Evolutionary conservation across 148 eudicot genomes (phyloP).

Genomic region (Camellia granthamiana): DNA sequence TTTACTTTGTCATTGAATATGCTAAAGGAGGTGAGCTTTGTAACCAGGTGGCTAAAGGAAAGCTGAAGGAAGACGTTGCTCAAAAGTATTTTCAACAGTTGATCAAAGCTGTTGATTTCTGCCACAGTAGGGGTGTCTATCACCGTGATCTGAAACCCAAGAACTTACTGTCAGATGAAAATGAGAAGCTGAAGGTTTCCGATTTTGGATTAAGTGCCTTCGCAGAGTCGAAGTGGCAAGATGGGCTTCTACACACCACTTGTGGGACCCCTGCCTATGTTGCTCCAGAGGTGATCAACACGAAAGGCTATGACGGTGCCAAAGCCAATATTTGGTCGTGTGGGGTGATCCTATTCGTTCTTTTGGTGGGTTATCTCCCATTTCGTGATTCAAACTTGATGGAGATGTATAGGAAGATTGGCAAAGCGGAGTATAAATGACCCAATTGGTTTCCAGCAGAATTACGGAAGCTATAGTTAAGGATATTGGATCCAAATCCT

Average conservation of each 20-base stretch:
- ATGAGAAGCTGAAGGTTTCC: conserved; percentile 62
- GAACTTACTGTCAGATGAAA: conserved; percentile 65
- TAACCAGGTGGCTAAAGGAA: conserved; percentile 61
- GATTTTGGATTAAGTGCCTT: conserved; percentile 85
- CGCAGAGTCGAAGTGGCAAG: conserved; percentile 58
- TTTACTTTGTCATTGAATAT: conserved; percentile 68
- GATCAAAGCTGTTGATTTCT: conserved; percentile 65
- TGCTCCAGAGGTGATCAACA: conserved; percentile 70
- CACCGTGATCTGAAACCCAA: conserved; percentile 90
- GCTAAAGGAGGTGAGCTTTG: conserved; percentile 91
- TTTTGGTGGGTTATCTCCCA: conserved; percentile 83
- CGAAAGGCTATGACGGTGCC: conserved; percentile 80
- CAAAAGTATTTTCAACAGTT: conserved; percentile 64
- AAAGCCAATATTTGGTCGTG: conserved; percentile 84
- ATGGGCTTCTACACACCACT: conserved; percentile 75
- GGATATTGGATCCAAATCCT: conserved; percentile 72
- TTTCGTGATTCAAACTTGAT: conserved; percentile 76
- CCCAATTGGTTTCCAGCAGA: conserved; percentile 57
- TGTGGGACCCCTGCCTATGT: conserved; percentile 95
- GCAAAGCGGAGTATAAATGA: conserved; percentile 56
- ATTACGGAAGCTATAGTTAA: conserved; percentile 37
- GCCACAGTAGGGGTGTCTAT: conserved; percentile 80
- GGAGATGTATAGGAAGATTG: conserved; percentile 82
- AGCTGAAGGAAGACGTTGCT: conserved; percentile 60
- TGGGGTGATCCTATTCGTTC: conserved; percentile 75